Evolutionary conservation across 2,329 filamentous ascomycete genomes (phyloP).

Genomic region (Pseudogymnoascus pannorum): DNA sequence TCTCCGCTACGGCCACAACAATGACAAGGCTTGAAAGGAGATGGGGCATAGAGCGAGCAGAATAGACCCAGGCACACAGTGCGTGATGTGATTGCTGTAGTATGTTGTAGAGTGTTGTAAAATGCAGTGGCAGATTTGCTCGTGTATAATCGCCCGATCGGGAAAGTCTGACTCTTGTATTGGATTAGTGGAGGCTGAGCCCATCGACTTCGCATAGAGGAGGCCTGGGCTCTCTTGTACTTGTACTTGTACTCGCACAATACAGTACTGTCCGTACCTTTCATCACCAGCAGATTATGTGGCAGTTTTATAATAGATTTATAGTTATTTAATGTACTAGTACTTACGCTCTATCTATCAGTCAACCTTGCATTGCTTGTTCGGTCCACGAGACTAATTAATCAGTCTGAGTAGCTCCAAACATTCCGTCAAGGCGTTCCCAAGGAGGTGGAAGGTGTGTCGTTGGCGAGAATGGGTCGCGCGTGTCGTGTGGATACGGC

Average conservation of each 20-base stretch:
- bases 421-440: background rate
- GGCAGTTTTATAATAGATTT: background rate
- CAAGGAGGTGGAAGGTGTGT: background rate
- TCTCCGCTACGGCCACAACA: no score
- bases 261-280: no score
- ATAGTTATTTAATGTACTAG: background rate
- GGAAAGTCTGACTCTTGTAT: background rate
- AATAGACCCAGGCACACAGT: background rate
- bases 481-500: background rate
- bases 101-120: background rate
- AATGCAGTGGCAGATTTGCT: background rate
- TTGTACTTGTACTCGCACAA: background rate
- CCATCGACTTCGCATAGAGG: background rate
- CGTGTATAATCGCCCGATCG: constrained; percentile 6
- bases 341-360: background rate
- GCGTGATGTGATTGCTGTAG: background rate
- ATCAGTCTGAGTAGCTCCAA: no score
- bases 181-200: constrained; percentile 2
- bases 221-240: background rate
- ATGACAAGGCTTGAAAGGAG: background rate
- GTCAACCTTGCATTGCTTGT: background rate
- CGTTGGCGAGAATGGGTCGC: background rate
- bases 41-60: no score
- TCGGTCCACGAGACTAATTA: no score
- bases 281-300: background rate